These are phyloP conservation scores for Mangifera indica DNA, from an alignment of 345 rosid genomes.

Conservation along the genomic window DNA sequence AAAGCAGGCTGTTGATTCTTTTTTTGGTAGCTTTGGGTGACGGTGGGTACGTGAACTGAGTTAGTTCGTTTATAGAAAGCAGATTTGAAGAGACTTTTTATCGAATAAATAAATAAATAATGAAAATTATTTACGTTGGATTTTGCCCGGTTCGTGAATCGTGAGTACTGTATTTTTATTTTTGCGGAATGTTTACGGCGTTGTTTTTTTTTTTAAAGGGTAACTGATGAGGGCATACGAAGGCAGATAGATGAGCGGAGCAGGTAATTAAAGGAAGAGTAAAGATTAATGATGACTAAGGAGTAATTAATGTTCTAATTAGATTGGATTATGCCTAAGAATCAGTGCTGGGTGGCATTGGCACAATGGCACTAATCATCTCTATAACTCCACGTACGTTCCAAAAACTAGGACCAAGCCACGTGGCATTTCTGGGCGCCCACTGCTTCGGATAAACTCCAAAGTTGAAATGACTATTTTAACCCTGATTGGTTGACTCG, in stretches of 20 bases:
- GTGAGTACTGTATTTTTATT: too few species aligned
- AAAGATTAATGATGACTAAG: neutral
- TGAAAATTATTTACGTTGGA: neutral
- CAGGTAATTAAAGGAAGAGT: neutral
- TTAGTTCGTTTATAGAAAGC: slow-evolving; percentile 9
- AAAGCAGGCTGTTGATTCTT: slow-evolving; percentile 13
- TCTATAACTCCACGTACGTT: neutral
- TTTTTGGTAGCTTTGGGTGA: slow-evolving; percentile 10
- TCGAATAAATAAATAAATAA: neutral
- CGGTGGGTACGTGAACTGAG: slow-evolving; percentile 22
- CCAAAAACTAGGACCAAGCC: neutral
- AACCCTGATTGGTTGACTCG: too few species aligned
- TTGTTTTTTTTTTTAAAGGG: too few species aligned
- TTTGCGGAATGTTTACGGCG: too few species aligned
- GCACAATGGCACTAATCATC: neutral
- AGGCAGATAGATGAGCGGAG: neutral
- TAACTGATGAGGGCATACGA: neutral
- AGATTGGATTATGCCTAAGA: slow-evolving; percentile 20
- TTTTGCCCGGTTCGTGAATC: too few species aligned
- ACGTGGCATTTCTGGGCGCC: slow-evolving; percentile 23
- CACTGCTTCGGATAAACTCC: slow-evolving; percentile 24
- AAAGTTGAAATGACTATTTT: neutral
- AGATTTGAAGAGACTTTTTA: slow-evolving; percentile 1
- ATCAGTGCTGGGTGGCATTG: neutral
- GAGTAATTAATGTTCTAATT: neutral